A percentile compares a stretch with the other conserved stretches of the same genome.
These are phyloP conservation scores for Neurospora sp. DNA, from an alignment of 495 filamentous ascomycete genomes.

Conservation along the genomic window DNA sequence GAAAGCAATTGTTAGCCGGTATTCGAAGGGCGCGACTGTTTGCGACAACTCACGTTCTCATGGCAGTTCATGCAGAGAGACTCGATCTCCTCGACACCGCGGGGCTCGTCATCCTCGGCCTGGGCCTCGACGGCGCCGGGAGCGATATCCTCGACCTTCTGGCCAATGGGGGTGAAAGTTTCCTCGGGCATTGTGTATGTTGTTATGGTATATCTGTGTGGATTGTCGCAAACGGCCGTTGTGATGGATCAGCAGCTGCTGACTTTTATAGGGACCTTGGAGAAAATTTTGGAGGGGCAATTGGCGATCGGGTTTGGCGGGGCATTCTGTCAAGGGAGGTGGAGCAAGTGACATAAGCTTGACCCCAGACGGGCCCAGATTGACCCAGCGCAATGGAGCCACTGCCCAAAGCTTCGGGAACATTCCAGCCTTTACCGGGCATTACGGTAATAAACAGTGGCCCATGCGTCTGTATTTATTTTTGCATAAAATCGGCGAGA, in stretches of 20 bases:
- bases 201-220: not conserved
- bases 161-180: conserved; percentile 41
- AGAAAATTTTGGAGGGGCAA: conserved; percentile 31
- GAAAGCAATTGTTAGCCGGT: conserved; percentile 1
- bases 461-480: conserved; percentile 11
- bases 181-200: conserved; percentile 28
- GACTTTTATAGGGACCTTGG: not conserved
- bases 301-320: conserved; percentile 16
- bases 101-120: conserved; percentile 38
- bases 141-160: conserved; percentile 40
- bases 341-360: not conserved
- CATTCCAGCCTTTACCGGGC: conserved; percentile 1
- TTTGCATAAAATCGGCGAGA: conserved; percentile 43
- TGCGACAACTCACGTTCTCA: conserved; percentile 54
- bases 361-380: not conserved
- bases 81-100: conserved; percentile 49
- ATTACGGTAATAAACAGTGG: not conserved
- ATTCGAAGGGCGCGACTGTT: not conserved
- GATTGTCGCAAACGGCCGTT: not conserved
- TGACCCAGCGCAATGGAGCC: not conserved
- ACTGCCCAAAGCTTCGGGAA: conserved; percentile 16
- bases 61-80: conserved; percentile 46
- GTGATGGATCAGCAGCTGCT: not conserved
- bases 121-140: conserved; percentile 15
- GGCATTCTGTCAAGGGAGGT: conserved; percentile 15